Evolutionary conservation across 2,329 filamentous ascomycete genomes (phyloP), one percentile per base, ranked within the genome.

Genomic region (Monosporascus sp.): DNA sequence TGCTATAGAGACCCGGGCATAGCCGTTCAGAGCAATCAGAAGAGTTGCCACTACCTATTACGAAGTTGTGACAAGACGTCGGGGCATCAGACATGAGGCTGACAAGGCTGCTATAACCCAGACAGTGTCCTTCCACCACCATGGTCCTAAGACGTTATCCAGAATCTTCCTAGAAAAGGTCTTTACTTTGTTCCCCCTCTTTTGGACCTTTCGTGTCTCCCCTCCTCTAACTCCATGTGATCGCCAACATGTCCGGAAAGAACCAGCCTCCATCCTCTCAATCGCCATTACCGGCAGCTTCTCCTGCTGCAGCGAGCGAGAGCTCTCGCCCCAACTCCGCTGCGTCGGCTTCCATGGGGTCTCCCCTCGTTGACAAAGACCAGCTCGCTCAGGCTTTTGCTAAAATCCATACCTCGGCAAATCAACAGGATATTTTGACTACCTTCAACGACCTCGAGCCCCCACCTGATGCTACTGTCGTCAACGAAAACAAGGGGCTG

Each of bases 381-480:
- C 85, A 89, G 53, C 78, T 93, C 38, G 84, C 88, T 36, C 83
- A 90, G 57, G 82, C 87, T 18, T 83, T 97, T 55, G 88, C 96
- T 70, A 86, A 89, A 62, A 96, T 97, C 60, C 93, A 97, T 70
- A 90, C 79, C 49, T 85, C 89, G 6, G 91, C 92, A n/a, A 95
- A 89, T 65, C 88, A 89, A 67, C 89, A 89, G 36, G 88, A 88
- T 57, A 83, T 85, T 36, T 78, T 97, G 47, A 97, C 93, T 2
- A 95, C 91, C 8, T 97, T 97, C 72, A 95, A 95, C 71, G 92
- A 97, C 65, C 92, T 96, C 64, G 89, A 88, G 1, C 80, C 86
- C 1, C 85, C 86, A 5, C 85, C 88, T 0, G 74, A 78, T 2
- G 76, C 80, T 1, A 73, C 82, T 1, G 75, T 79, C 2, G 72